Evolutionary conservation across 2,329 filamentous ascomycete genomes (phyloP).

Genomic region (Fusarium chlamydosporum): DNA sequence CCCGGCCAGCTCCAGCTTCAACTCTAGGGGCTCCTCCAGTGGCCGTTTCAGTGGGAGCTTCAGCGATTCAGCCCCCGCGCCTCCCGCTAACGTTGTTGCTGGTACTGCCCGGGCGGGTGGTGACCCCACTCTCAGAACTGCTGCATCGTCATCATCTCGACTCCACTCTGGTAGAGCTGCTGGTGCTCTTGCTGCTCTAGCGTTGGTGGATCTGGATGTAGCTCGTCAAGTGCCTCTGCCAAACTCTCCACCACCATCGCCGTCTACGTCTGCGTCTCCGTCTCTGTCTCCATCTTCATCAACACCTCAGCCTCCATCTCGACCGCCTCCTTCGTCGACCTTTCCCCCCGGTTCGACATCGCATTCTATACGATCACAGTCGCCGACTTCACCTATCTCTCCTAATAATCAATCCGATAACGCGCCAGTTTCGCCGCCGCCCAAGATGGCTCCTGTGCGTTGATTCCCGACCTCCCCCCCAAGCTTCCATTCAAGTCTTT

Average conservation of each 20-base stretch:
- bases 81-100: slow-evolving; percentile 33
- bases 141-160: slow-evolving; percentile 53
- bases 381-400: slow-evolving; percentile 50
- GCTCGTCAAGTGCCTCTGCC: slow-evolving; percentile 59
- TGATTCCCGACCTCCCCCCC: slow-evolving; percentile 46
- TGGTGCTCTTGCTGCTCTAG: slow-evolving; percentile 32
- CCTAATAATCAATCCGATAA: slow-evolving; percentile 47
- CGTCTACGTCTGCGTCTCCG: slow-evolving; percentile 52
- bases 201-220: slow-evolving; percentile 53
- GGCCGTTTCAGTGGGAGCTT: slow-evolving; percentile 35
- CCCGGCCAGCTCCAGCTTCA: slow-evolving; percentile 15
- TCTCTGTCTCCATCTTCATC: slow-evolving; percentile 50
- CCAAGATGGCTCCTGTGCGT: slow-evolving; percentile 71
- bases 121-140: slow-evolving; percentile 41
- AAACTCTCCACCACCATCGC: slow-evolving; percentile 60
- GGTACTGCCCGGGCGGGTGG: background rate
- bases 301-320: slow-evolving; percentile 47
- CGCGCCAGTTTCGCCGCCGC: slow-evolving; percentile 52
- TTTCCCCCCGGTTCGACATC: slow-evolving; percentile 54
- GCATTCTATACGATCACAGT: slow-evolving; percentile 51
- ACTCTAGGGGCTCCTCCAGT: slow-evolving; percentile 23
- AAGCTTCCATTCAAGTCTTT: slow-evolving; percentile 18
- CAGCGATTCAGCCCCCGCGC: slow-evolving; percentile 44
- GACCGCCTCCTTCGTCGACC: slow-evolving; percentile 52
- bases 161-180: slow-evolving; percentile 49